phyloP scores from a whole-genome alignment of 345 rosid genomes.

The Leavenworthia alabamica region DNA sequence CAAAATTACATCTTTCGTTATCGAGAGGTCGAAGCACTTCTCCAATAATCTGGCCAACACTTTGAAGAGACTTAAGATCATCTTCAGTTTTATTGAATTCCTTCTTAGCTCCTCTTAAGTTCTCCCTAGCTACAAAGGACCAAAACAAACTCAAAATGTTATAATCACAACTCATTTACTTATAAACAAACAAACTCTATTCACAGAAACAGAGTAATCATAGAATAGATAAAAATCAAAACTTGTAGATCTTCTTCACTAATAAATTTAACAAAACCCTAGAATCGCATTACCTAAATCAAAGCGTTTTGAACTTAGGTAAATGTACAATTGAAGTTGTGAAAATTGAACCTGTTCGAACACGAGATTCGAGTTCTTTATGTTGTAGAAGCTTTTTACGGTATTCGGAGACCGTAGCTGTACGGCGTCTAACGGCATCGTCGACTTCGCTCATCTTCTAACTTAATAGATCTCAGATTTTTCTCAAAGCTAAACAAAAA shows the following conservation, averaged over 20 bases:
- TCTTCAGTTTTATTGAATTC: conserved; percentile 98
- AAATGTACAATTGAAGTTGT: no score
- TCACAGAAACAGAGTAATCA: neutral
- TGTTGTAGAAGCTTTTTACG: conserved; percentile 92
- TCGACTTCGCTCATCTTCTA: conserved; percentile 65
- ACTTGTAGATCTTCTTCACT: neutral
- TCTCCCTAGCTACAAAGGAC: conserved; percentile 71
- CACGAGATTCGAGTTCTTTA: conserved; percentile 80
- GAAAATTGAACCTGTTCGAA: conserved; percentile 62
- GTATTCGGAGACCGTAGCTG: conserved; percentile 57
- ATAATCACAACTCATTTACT: no score
- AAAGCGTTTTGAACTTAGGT: neutral
- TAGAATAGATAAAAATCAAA: neutral
- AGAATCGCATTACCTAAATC: neutral
- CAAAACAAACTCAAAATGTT: neutral
- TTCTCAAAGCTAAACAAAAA: neutral
- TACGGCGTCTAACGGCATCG: conserved; percentile 59
- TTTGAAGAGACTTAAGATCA: conserved; percentile 96
- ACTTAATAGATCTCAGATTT: conserved; percentile 20
- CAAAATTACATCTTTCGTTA: conserved; percentile 57
- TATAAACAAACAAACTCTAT: no score
- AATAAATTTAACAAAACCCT: conserved; percentile 1
- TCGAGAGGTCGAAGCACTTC: conserved; percentile 96
- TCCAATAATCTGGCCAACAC: conserved; percentile 98
- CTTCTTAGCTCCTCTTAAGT: conserved; percentile 67